A percentile compares a stretch with the other conserved stretches of the same genome.
Evolutionary conservation across 495 filamentous ascomycete species (phyloP).

Genomic region (Xylaria cubensis): DNA sequence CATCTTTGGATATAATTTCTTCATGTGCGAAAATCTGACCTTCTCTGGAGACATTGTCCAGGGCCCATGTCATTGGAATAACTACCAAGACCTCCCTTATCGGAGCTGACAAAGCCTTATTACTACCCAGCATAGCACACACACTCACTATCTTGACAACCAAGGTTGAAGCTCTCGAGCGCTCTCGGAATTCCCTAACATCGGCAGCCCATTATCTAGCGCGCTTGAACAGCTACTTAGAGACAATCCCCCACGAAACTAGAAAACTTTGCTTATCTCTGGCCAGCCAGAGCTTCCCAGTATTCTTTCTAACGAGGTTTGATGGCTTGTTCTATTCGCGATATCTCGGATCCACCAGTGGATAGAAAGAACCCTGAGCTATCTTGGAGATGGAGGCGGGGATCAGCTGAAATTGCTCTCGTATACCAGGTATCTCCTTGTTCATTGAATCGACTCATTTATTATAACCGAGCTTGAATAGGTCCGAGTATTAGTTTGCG

Average conservation of each 20-base stretch:
- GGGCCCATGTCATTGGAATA: constrained; percentile 12
- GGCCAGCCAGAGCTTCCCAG: neutral
- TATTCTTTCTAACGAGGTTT: neutral
- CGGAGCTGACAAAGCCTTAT: constrained; percentile 24
- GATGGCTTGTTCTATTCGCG: neutral
- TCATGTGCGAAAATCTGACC: neutral
- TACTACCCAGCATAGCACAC: neutral
- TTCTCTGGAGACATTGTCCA: neutral
- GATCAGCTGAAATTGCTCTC: neutral
- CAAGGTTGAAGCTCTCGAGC: constrained; percentile 10
- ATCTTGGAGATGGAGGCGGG: neutral
- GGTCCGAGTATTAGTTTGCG: neutral
- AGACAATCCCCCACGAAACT: constrained; percentile 4
- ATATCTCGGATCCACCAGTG: neutral
- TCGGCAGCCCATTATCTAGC: constrained; percentile 6
- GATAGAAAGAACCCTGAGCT: neutral
- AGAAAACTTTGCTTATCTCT: constrained; percentile 24
- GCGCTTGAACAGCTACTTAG: neutral
- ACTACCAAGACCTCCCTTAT: constrained; percentile 12
- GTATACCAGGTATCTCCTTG: neutral
- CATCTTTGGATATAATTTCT: too few species aligned
- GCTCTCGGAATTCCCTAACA: neutral
- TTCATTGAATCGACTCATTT: neutral
- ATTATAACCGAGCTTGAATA: neutral
- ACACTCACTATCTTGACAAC: neutral